Conservation (phyloP, 2,329 filamentous ascomycete species). For the Cercospora sojina region DNA sequence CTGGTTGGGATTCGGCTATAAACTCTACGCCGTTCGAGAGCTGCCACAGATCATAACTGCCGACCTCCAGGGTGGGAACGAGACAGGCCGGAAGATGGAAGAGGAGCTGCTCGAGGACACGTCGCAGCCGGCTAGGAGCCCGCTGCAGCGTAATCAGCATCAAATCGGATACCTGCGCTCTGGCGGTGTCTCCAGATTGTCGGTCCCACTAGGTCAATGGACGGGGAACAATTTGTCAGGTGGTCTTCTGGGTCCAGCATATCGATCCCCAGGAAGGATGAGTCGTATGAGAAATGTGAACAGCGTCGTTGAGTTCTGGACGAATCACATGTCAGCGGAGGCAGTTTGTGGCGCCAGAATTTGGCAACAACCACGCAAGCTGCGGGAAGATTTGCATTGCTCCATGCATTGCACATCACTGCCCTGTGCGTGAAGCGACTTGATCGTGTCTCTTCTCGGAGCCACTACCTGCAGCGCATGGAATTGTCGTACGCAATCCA, state of each 20-base stretch:
- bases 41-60: constrained; percentile 1
- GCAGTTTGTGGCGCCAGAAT: neutral
- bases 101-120: neutral
- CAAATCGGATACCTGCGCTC: constrained; percentile 1
- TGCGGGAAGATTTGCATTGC: neutral
- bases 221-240: neutral
- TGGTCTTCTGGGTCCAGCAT: neutral
- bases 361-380: neutral
- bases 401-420: neutral
- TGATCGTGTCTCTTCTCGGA: neutral
- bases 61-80: neutral
- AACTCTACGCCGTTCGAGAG: constrained; percentile 11
- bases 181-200: neutral
- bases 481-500: neutral
- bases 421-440: neutral
- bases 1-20: constrained; percentile 9
- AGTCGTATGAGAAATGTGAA: neutral
- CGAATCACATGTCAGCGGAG: neutral
- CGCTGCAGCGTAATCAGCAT: neutral
- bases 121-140: neutral
- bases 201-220: neutral
- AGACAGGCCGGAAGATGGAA: neutral
- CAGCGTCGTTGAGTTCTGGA: neutral
- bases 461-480: neutral
- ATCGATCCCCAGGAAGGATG: neutral